These are phyloP conservation scores for Avena insularis DNA, from an alignment of 176 grass and related monocot species.

Conservation along the genomic window DNA sequence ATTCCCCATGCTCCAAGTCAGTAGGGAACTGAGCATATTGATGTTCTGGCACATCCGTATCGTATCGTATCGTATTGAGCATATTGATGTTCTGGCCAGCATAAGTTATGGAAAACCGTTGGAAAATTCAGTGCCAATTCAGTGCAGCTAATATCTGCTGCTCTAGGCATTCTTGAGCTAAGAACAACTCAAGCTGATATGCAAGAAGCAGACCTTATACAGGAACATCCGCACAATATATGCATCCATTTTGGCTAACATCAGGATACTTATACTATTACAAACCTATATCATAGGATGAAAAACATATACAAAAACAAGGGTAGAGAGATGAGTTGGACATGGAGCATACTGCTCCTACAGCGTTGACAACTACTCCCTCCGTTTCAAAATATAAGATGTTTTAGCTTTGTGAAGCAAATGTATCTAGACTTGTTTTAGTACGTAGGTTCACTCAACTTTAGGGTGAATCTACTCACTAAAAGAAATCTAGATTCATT, in stretches of 20 bases:
- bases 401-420: too few species aligned
- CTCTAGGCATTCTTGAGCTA: not conserved
- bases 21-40: too few species aligned
- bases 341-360: constrained; percentile 34
- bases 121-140: not conserved
- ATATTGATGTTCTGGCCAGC: constrained; percentile 24
- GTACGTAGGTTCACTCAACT: too few species aligned
- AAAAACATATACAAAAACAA: constrained; percentile 41
- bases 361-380: constrained; percentile 21
- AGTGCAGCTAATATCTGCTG: not conserved
- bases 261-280: constrained; percentile 38
- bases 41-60: not conserved
- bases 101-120: not conserved
- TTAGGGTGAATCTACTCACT: too few species aligned
- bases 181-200: constrained; percentile 34
- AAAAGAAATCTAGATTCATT: too few species aligned
- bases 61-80: not conserved
- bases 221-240: constrained; percentile 48
- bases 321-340: constrained; percentile 35
- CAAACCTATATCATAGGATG: constrained; percentile 67
- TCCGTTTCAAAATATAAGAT: too few species aligned
- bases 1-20: too few species aligned
- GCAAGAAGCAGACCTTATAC: constrained; percentile 38
- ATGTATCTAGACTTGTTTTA: too few species aligned
- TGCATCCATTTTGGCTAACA: constrained; percentile 49